phyloP scores from a whole-genome alignment of 148 eudicot genomes.

The Silene conica region DNA sequence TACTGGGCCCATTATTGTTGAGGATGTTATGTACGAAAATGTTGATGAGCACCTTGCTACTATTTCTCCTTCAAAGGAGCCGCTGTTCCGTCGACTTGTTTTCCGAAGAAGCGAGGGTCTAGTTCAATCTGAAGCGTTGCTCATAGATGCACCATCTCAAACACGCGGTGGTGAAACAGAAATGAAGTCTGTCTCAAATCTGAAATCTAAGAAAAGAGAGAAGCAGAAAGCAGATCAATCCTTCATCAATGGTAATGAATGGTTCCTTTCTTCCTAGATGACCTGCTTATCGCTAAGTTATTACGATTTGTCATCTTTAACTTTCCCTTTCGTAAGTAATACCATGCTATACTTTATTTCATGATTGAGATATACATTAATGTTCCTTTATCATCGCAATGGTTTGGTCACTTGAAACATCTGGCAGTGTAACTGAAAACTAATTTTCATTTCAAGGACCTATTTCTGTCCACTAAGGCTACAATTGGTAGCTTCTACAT shows the following conservation, averaged over 20 bases:
- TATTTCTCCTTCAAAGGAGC: constrained; percentile 45
- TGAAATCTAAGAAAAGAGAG: constrained; percentile 51
- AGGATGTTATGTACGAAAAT: constrained; percentile 84
- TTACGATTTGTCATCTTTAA: not conserved
- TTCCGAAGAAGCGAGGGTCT: constrained; percentile 73
- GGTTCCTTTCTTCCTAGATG: not conserved
- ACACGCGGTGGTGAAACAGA: constrained; percentile 27
- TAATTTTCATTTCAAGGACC: not conserved
- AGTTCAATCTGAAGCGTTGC: constrained; percentile 91
- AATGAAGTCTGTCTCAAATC: constrained; percentile 33
- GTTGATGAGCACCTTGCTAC: constrained; percentile 44
- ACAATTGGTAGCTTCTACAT: not conserved
- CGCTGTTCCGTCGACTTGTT: constrained; percentile 70
- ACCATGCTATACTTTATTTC: not conserved
- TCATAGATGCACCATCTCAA: constrained; percentile 33
- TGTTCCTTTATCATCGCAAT: not conserved
- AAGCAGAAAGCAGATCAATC: constrained; percentile 39
- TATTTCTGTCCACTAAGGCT: not conserved
- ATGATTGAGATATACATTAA: not conserved
- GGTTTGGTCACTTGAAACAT: not conserved
- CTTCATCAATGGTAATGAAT: constrained; percentile 33
- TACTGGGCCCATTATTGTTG: constrained; percentile 75
- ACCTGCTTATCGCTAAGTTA: not conserved
- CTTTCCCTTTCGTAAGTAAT: not conserved
- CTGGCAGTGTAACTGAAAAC: not conserved